Evolutionary conservation across 2,329 filamentous ascomycete species (phyloP), one percentile per base, ranked within the genome.

Genomic region (Colletotrichum coccodes): DNA sequence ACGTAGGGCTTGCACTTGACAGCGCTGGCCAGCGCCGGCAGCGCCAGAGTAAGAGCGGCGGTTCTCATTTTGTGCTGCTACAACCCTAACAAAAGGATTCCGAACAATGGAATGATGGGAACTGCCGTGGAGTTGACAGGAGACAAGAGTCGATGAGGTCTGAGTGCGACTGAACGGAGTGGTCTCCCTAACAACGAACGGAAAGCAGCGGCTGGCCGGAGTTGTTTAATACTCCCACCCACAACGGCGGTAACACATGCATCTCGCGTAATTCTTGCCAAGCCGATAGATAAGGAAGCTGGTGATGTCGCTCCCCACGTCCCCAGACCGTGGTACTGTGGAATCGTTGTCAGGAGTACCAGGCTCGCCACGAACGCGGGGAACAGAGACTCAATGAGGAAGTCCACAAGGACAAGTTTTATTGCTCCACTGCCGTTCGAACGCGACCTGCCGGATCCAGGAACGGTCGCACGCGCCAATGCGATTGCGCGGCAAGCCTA

Each of bases 1-100:
- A 83, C 81, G 38, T 75, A 73, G 16, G 73, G 72, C 73, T 79
- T 78, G 74, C 72, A 75, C 68, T 71, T 70, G 50, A 40, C 52
- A 42, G 75, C 76, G 66, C 60, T 62, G 66, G 65, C 73, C 46
- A 76, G 58, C 18, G 70, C 70, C 6, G 73, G 71, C 64, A 74
- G 65, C 8, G 73, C 76, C 70, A 78, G 40, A 54, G 75, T 68
- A 23, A 76, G 65, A 53, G 75, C 58, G 64, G 74, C 70, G 52
- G 70, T 64, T 47, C 52, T 70, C 70, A 71, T 71, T 46, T 63
- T 68, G 57, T 16, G 28, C 3, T 30, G 18, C 5, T n/a, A 8
- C 12, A 34, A 38, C 30, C 46, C 47, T 30, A 26, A 21, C 14
- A 12, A 47, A 8, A 28, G 21, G 9, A 32, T 28, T 4, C 36